Percentiles rank a stretch among this genome's conserved stretches.
Evolutionary conservation across 495 filamentous ascomycete genomes (phyloP).

Genomic region (Hypoxylon cercidicola): DNA sequence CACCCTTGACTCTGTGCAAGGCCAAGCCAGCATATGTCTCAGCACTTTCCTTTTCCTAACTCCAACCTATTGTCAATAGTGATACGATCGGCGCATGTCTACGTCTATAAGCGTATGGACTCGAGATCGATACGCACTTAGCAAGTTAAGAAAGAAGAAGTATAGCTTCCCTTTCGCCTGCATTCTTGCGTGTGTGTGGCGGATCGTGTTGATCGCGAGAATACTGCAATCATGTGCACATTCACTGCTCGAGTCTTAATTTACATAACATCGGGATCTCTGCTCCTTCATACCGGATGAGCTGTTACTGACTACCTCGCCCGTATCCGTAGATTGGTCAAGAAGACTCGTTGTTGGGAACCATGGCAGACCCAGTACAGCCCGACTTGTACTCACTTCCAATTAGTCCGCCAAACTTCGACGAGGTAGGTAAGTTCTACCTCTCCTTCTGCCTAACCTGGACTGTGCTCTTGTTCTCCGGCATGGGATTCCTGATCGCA

Average conservation of each 20-base stretch:
- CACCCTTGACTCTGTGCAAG: conserved; percentile 20
- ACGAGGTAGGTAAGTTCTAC: conserved; percentile 57
- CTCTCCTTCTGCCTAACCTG: conserved; percentile 60
- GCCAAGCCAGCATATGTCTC: conserved; percentile 33
- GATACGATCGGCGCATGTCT: conserved; percentile 23
- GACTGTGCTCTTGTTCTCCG: conserved; percentile 63
- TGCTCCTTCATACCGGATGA: conserved; percentile 1
- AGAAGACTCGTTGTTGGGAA: conserved; percentile 39
- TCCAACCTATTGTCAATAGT: conserved; percentile 38
- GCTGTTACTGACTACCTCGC: neutral
- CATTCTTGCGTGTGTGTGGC: conserved; percentile 20
- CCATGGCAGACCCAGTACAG: conserved; percentile 23
- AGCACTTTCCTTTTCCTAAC: conserved; percentile 14
- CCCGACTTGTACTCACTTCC: conserved; percentile 38
- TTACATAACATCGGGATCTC: conserved; percentile 26
- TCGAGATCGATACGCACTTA: conserved; percentile 28
- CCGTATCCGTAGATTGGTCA: neutral
- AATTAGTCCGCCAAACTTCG: conserved; percentile 45
- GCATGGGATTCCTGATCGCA: conserved; percentile 63
- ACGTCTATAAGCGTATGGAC: conserved; percentile 17
- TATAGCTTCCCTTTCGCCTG: conserved; percentile 8
- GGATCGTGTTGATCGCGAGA: neutral
- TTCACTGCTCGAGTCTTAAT: neutral
- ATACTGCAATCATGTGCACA: neutral
- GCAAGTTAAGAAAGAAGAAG: conserved; percentile 12